Percentiles rank a stretch among this genome's conserved stretches.
These are phyloP conservation scores for Monilinia polystroma DNA, from an alignment of 2,329 filamentous ascomycete genomes.

Conservation along the genomic window DNA sequence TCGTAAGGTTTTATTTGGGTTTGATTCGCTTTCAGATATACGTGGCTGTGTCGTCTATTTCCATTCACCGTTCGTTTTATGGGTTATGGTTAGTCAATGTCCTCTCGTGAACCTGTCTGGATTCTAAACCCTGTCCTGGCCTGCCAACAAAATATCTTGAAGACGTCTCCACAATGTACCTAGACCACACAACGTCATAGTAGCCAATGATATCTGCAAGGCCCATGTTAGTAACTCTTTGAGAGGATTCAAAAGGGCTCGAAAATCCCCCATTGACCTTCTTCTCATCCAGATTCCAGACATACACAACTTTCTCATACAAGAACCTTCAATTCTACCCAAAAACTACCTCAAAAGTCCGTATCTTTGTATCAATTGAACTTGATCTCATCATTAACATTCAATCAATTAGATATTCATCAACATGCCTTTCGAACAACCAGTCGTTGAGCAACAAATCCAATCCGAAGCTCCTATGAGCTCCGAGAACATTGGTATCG, in stretches of 20 bases:
- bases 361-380: not conserved
- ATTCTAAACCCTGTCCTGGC: not conserved
- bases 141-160: constrained; percentile 16
- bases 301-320: not conserved
- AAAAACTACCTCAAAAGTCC: not conserved
- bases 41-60: constrained; percentile 8
- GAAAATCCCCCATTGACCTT: not conserved
- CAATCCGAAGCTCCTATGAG: constrained; percentile 37
- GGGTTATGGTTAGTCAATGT: constrained; percentile 5
- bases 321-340: not conserved
- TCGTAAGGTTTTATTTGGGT: not conserved
- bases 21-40: constrained; percentile 8
- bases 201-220: not conserved
- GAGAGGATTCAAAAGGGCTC: constrained; percentile 15
- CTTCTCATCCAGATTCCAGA: constrained; percentile 1
- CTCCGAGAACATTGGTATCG: constrained; percentile 28
- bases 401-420: not conserved
- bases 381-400: not conserved
- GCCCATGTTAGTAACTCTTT: not conserved
- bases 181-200: constrained; percentile 10
- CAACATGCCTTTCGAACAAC: constrained; percentile 36
- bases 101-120: not conserved
- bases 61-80: constrained; percentile 9
- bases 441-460: constrained; percentile 35
- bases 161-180: constrained; percentile 12